Conservation (phyloP, 176 grass and related monocot species). For the Aegilops speltoides region DNA sequence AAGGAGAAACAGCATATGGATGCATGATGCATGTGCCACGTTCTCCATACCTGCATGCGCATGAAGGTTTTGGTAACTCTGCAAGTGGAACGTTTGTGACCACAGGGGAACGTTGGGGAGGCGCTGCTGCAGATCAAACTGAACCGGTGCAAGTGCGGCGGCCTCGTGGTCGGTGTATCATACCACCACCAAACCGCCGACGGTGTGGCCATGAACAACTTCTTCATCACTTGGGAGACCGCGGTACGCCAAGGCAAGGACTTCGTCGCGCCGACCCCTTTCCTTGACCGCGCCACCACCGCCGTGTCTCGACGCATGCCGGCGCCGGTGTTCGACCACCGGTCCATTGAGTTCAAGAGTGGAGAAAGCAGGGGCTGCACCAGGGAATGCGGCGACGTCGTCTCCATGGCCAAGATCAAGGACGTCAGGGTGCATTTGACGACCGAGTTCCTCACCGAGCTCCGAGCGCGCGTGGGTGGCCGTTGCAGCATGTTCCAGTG, state of each 20-base stretch:
- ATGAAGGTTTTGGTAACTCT: not conserved
- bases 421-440: not conserved
- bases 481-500: not conserved
- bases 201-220: conserved; percentile 23
- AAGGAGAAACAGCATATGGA: not conserved
- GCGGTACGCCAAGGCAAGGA: not conserved
- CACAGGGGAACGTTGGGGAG: not conserved
- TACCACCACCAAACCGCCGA: conserved; percentile 11
- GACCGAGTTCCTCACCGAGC: not conserved
- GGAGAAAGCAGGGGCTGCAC: too few species aligned
- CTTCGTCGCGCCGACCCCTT: not conserved
- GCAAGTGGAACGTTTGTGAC: not conserved
- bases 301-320: not conserved
- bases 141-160: conserved; percentile 37
- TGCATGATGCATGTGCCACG: not conserved
- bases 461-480: not conserved
- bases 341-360: not conserved
- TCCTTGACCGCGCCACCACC: not conserved
- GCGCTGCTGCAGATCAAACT: conserved; percentile 31
- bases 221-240: conserved; percentile 9
- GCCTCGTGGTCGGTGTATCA: conserved; percentile 12
- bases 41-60: too few species aligned
- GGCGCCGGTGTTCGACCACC: not conserved
- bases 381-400: not conserved
- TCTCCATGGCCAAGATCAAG: not conserved